Base-by-base conservation (phyloP, 192 early-diverging fungal genomes). In the Geranomyces michiganensis region DNA sequence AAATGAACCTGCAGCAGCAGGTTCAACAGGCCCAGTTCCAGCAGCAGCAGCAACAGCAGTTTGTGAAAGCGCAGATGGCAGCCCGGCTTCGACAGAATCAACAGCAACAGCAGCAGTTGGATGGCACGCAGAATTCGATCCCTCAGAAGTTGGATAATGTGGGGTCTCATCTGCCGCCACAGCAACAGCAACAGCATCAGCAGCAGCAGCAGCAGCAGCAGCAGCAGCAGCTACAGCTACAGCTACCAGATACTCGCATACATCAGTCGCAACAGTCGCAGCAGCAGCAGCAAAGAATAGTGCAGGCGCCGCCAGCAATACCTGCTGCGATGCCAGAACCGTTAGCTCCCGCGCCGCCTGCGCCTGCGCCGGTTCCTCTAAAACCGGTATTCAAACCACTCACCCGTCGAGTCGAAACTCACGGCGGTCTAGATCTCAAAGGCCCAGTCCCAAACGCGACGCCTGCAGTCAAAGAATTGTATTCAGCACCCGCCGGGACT, bases 371-470 rank as follows among this genome's bases (percentile, higher is more conserved):
- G 14, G 51, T 31, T 5, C 67, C 67, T 21, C 53, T 26, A 30
- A 68, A 61, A 43, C 68, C 68, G 36, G 45, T 44, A 22, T 90
- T 87, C 67, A 70, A 82, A 21, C 89, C 89, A 17, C 82, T 84
- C 51, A 85, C 84, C 58, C 84, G 91, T 26, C 85, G 81, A 24
- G 82, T 93, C 8, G 90, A 93, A 60, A 88, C 90, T 6, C 91
- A 86, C 66, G 93, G 93, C 33, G 93, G 93, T 0, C 66, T 91
- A 5, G 91, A 94, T 70, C 70, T 93, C 14, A 83, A 88, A 71
- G 76, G 83, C 22, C 76, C 46, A 29, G 47, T 71, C 6, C 71
- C 71, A 53, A 47, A 68, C 36, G 27, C 36, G 12, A 33, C 47
- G 17, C 22, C 27, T 19, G 56, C 58, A 59, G 30, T 43, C 45